These are phyloP conservation scores for Fraxinus greggii DNA, from an alignment of 305 asterid genomes.

Conservation along the genomic window DNA sequence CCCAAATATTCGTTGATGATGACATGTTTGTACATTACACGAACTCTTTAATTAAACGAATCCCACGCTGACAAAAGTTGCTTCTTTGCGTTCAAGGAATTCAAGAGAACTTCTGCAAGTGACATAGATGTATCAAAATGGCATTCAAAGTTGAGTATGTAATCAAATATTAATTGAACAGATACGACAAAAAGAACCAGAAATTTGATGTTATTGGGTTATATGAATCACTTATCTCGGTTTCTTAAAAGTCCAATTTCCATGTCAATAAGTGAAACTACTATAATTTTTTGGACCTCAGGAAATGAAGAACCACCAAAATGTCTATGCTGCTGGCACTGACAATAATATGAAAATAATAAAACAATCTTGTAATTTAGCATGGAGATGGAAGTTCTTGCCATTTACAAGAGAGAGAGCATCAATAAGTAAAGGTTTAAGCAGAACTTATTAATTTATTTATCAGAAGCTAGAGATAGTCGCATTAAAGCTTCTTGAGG, in stretches of 20 bases:
- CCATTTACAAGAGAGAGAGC: background rate
- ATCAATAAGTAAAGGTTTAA: background rate
- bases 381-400: background rate
- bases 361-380: background rate
- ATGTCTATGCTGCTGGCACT: too few species aligned
- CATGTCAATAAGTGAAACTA: too few species aligned
- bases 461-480: background rate
- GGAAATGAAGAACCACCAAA: too few species aligned
- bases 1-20: background rate
- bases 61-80: background rate
- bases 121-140: background rate
- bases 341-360: background rate
- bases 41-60: background rate
- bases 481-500: constrained; percentile 43
- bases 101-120: background rate
- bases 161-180: too few species aligned
- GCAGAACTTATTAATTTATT: too few species aligned
- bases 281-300: too few species aligned
- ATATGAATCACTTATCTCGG: too few species aligned
- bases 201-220: too few species aligned
- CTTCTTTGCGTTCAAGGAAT: background rate
- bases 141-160: background rate
- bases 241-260: too few species aligned
- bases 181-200: background rate
- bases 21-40: background rate